Evolutionary conservation across 345 rosid species (phyloP), one percentile per base, ranked within the genome.

Genomic region (Populus tremula): DNA sequence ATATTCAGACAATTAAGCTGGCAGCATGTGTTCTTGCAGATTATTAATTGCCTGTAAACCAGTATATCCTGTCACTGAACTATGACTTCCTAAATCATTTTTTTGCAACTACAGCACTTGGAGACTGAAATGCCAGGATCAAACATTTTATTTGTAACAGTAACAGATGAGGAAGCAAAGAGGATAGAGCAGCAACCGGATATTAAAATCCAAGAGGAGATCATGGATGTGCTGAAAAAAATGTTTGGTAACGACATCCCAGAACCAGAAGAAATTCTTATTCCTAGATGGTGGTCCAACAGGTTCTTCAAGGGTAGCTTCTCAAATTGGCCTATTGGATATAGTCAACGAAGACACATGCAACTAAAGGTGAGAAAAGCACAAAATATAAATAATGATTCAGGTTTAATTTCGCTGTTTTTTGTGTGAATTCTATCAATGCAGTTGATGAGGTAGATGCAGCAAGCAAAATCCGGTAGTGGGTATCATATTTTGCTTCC

Each of bases 241-340:
- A 63, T 80, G 82, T 80, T 80, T 38, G 82, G 82, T 21, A 17
- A 61, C 21, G 20, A 38, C 39, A 70, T 80, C n/a, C 82, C 82
- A 33, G 20, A 70, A 12, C 71, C 82, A 5, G 64, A 20, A 16
- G 65, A 69, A 39, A 75, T 80, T 7, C 78, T 80, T 23, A 72
- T 80, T 41, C 82, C 82, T 4, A 75, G 78, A 65, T 80, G 82
- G 82, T 45, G 78, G 41, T 25, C 53, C 25, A 53, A 75, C 49
- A 69, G 76, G 43, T 75, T 80, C 59, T 75, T 25, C 75, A 45
- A 39, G 47, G 82, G 82, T 13, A 75, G 75, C 74, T 80, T 59
- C 56, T 75, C 79, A 3, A 80, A 69, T 31, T 80, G 79, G 79
- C 82, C 82, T 17, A 38, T 29, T 69, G 53, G 75, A 4, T 76